Conservation (phyloP, 1,139 yeast species). For the Kluyveromyces marxianus region DNA sequence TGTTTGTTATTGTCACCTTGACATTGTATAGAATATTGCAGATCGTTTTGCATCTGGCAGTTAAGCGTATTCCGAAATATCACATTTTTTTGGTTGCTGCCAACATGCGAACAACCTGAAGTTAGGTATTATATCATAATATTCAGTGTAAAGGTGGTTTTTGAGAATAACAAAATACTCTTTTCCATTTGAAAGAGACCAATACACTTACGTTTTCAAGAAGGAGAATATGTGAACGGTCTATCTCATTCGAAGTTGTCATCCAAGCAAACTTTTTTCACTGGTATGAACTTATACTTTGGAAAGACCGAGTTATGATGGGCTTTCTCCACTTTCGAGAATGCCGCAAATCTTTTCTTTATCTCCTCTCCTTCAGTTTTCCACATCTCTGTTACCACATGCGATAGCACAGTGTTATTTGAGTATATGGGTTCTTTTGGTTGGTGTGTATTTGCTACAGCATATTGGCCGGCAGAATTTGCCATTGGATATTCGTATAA, state of each 20-base stretch:
- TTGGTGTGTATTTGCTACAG: neutral
- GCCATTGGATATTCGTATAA: neutral
- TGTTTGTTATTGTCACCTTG: no score
- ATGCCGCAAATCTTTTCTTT: slow-evolving; percentile 33
- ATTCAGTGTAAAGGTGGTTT: no score
- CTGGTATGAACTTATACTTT: slow-evolving; percentile 33
- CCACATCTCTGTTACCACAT: slow-evolving; percentile 43
- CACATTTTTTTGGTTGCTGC: no score
- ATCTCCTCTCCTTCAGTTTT: slow-evolving; percentile 35
- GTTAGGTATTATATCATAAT: no score
- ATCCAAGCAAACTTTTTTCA: slow-evolving; percentile 8
- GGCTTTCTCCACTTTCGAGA: slow-evolving; percentile 37
- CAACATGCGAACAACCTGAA: no score
- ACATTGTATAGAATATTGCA: no score
- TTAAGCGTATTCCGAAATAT: no score
- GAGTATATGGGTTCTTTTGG: slow-evolving; percentile 11
- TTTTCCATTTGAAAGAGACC: neutral
- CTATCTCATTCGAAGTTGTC: neutral
- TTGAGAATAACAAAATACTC: no score
- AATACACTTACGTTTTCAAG: neutral
- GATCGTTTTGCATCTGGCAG: no score
- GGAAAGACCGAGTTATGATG: slow-evolving; percentile 39
- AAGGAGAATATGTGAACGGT: neutral
- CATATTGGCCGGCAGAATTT: neutral
- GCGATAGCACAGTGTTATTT: slow-evolving; percentile 20